Base-by-base conservation (phyloP, 495 filamentous ascomycete species). In the Acidiella bohemica region DNA sequence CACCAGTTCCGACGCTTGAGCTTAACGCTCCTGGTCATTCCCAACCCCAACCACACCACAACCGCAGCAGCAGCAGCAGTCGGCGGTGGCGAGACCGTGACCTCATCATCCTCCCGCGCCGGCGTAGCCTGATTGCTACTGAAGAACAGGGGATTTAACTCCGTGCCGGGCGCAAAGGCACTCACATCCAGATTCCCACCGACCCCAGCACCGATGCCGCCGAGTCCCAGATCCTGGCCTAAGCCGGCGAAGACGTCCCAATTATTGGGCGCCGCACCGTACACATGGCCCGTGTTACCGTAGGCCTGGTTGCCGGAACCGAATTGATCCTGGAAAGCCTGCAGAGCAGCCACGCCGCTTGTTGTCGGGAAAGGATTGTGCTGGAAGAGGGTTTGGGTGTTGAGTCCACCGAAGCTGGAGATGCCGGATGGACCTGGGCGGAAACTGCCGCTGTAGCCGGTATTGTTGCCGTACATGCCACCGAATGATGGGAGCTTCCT, bases 131-230 rank as follows among this genome's bases (percentile, higher is more conserved):
- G 33, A 19, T 44, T 36, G 42, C 47, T 41, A 32, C 41, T 44
- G 29, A 50, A 39, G 32, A 50, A 45, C 29, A 50, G 24, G 11
- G 41, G 41, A 18, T 50, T 44, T 12, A 48, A 32, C 22, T 42
- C 45, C 17, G 25, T 29, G 17, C 14, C 28, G 1, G 22, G 12
- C 17, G 29, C 22, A 39, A 42, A 37, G n/a, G n/a, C n/a, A n/a
- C n/a, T n/a, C n/a, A n/a, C n/a, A n/a, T n/a, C n/a, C n/a, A n/a
- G n/a, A n/a, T n/a, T n/a, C n/a, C n/a, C n/a, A n/a, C n/a, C n/a
- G n/a, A n/a, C n/a, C 11, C 22, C 25, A 5, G 16, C 8, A 14
- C 42, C 34, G 13, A 42, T 12, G 13, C 19, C 19, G 13, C 6
- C n/a, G 7, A 12, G 22, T 4, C 44, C 44, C 11, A 23, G 4